A percentile compares a stretch with the other conserved stretches of the same genome.
phyloP scores from a whole-genome alignment of 352 stramenopile species.

The Phytophthora podocarpi region DNA sequence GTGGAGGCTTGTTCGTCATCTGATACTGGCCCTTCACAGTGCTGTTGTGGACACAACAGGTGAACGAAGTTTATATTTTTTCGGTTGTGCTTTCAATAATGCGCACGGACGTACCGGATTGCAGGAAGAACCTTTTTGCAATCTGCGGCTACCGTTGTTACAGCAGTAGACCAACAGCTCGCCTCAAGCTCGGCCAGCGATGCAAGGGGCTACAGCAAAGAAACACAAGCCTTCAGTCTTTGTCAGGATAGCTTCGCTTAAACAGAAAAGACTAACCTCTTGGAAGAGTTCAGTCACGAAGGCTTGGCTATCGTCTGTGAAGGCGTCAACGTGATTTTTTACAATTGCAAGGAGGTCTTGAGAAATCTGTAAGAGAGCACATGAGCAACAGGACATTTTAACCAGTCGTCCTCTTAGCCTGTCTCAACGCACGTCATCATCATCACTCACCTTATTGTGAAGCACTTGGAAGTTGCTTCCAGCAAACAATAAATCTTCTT shows the following conservation, averaged over 20 bases:
- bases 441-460: constrained; percentile 45
- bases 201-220: constrained; percentile 42
- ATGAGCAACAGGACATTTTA: constrained; percentile 2
- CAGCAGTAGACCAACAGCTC: constrained; percentile 68
- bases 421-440: background rate
- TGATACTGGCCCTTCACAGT: constrained; percentile 91
- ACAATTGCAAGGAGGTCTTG: constrained; percentile 50
- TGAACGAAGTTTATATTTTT: constrained; percentile 5
- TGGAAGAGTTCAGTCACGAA: constrained; percentile 61
- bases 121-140: constrained; percentile 89
- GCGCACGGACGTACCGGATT: constrained; percentile 49
- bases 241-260: too few species aligned
- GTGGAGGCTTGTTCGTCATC: constrained; percentile 88
- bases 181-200: constrained; percentile 49
- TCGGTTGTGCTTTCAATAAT: background rate
- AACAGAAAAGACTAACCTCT: constrained; percentile 30
- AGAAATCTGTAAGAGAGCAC: constrained; percentile 49
- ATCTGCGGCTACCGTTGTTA: constrained; percentile 67
- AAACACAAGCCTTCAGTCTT: background rate
- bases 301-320: constrained; percentile 46
- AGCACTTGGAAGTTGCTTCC: constrained; percentile 80
- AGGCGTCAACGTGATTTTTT: constrained; percentile 33
- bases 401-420: background rate
- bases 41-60: constrained; percentile 24
- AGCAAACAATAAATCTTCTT: constrained; percentile 75